Base-by-base conservation (phyloP, 192 early-diverging fungal species). In the Helicostylum pulchrum region DNA sequence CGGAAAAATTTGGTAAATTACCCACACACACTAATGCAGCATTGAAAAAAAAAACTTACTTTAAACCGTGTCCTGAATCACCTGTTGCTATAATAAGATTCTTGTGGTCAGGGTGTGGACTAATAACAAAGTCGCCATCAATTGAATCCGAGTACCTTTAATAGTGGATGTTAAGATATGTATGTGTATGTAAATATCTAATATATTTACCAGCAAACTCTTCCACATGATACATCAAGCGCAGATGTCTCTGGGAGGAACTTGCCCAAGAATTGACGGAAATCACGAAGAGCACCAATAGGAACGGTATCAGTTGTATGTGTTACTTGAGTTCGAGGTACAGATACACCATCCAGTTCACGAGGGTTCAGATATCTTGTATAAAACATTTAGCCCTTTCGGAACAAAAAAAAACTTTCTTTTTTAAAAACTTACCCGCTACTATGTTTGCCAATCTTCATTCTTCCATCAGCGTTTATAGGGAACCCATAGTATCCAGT, bases 31-130 rank as follows among this genome's bases (percentile, higher is more conserved):
- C n/a, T 10, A n/a, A n/a, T 53, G 19, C 3, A 31, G 12, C 10
- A 21, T 12, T 20, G 20, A 43, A 34, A 42, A 43, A 34, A 42
- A 60, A 20, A 39, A 53, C 52, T 65, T 45, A 65, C 64, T 85
- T 85, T 70, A 85, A 82, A 15, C 62, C 83, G 55, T 85, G 83
- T 1, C 83, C 83, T 34, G 73, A 77, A 8, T 78, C 83, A 20
- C 83, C 83, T 9, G 81, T 76, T 4, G 81, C 83, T 32, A 85
- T 59, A 46, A 77, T 56, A 8, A 79, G 36, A 19, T 68, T 64
- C 2, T 46, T 36, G 31, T 59, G 56, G 7, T 62, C 23, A 14
- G 83, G 83, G 17, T 78, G 70, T 12, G 70, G 58, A 47, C 52
- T 47, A 46, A 85, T 70, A n/a, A 76, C 21, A 56, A 85, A 85